phyloP scores from a whole-genome alignment of 2,329 filamentous ascomycete species.

The Epichloe scottii region DNA sequence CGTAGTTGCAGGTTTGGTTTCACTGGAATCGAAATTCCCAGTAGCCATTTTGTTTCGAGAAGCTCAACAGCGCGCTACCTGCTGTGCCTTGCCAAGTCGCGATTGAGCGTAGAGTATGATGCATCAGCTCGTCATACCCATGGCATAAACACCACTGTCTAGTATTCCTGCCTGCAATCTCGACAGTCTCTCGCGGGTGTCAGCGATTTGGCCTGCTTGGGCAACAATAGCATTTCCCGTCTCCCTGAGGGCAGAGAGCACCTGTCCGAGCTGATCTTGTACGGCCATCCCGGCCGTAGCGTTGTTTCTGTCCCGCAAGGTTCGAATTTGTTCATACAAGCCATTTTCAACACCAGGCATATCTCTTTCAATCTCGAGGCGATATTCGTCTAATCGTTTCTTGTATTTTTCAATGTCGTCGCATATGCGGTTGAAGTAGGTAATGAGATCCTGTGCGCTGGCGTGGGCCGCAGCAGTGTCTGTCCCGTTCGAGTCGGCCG shows the following conservation, averaged over 20 bases:
- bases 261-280: conserved; percentile 26
- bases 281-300: conserved; percentile 15
- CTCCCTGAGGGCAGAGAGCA: conserved; percentile 25
- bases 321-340: conserved; percentile 30
- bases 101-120: background rate
- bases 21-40: background rate
- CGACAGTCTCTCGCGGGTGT: conserved; percentile 28
- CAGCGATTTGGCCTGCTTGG: conserved; percentile 30
- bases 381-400: conserved; percentile 30
- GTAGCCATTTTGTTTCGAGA: background rate
- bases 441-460: conserved; percentile 30
- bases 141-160: conserved; percentile 23
- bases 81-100: background rate
- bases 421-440: conserved; percentile 32
- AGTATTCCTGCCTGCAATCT: conserved; percentile 29
- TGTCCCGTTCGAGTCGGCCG: conserved; percentile 16
- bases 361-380: conserved; percentile 33
- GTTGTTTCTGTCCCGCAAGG: conserved; percentile 21
- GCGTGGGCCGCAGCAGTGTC: conserved; percentile 24
- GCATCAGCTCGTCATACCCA: conserved; percentile 18
- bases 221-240: conserved; percentile 28
- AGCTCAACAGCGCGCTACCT: background rate
- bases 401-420: conserved; percentile 32
- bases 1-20: background rate
- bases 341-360: conserved; percentile 36